A percentile compares a stretch with the other conserved stretches of the same genome.
Evolutionary conservation across 306 rosid species (phyloP).

Genomic region (Psophocarpus tetragonolobus): DNA sequence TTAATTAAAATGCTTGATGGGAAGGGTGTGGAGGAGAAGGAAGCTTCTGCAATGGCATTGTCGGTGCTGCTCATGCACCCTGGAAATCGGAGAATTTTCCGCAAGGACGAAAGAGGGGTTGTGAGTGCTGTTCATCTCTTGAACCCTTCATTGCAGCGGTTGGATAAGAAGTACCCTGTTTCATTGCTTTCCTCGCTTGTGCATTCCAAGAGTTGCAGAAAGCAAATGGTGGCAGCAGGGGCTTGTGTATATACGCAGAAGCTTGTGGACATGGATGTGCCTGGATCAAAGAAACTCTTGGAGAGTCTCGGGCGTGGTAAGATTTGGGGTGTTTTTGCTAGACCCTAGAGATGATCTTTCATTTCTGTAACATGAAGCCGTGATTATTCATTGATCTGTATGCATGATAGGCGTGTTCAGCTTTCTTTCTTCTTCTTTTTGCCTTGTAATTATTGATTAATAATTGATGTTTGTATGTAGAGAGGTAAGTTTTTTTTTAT

Average conservation of each 20-base stretch:
- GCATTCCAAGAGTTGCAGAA: constrained; percentile 71
- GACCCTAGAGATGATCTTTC: constrained; percentile 48
- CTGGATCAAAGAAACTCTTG: constrained; percentile 80
- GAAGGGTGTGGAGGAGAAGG: constrained; percentile 81
- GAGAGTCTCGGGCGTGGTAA: constrained; percentile 84
- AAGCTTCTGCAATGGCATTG: constrained; percentile 76
- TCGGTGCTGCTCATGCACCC: constrained; percentile 50
- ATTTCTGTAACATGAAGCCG: constrained; percentile 23
- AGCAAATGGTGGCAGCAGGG: constrained; percentile 80
- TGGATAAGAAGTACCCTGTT: constrained; percentile 83
- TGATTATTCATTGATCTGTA: constrained; percentile 44
- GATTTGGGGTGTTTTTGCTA: constrained; percentile 88
- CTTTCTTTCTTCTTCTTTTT: neutral
- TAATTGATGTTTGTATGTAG: constrained; percentile 35
- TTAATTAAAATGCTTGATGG: constrained; percentile 90
- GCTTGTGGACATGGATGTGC: constrained; percentile 72
- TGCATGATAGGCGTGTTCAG: constrained; percentile 40
- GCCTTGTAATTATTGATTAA: constrained; percentile 34
- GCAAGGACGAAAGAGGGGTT: constrained; percentile 70
- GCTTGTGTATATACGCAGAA: constrained; percentile 69
- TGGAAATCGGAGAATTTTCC: constrained; percentile 58
- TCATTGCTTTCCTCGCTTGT: constrained; percentile 59
- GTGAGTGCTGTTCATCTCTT: constrained; percentile 67
- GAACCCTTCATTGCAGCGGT: constrained; percentile 66
- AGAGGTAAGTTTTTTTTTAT: constrained; percentile 29